Evolutionary conservation across 2,329 filamentous ascomycete species (phyloP), one percentile per base, ranked within the genome.

Genomic region (Fusarium dlaminii): DNA sequence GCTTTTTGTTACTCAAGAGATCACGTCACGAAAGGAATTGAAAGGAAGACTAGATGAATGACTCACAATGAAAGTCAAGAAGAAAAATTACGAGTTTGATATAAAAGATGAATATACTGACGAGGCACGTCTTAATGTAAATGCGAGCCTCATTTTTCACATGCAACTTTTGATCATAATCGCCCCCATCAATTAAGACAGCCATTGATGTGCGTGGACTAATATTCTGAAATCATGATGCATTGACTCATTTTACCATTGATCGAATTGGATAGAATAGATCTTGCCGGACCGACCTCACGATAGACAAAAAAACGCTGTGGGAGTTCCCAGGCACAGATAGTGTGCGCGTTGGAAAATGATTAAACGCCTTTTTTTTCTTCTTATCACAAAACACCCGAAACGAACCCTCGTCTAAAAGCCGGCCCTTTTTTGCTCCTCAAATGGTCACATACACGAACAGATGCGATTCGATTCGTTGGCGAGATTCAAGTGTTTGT

Each of bases 371-470:
- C 60, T 71, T 76, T 73, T 71, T 75, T 64, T 66, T 65, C 60
- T 66, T 46, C 48, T 68, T 34, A 58, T 70, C 74, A 58, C 70
- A 70, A 69, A 64, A 66, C 60, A 66, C 63, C 61, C 60, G 27
- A 42, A 73, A 59, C 75, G 51, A 71, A 57, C 73, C 74, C 69
- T 77, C 71, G 60, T 76, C 68, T 78, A 75, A 76, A 74, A 71
- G 45, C 61, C 56, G 51, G 54, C 54, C 63, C 40, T 40, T 68
- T 52, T 70, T 54, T 60, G 67, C 69, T 75, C 63, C 45, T 68
- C 66, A 64, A 71, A 68, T 68, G 71, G 67, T 74, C 72, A 74
- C 72, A 72, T 74, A 65, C 55, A 66, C 70, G 51, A 52, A 29
- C 22, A 55, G 56, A 49, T 51, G 51, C 29, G 42, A 49, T n/a